phyloP scores from a whole-genome alignment of 2,329 filamentous ascomycete species.

The Trichoderma sp. region DNA sequence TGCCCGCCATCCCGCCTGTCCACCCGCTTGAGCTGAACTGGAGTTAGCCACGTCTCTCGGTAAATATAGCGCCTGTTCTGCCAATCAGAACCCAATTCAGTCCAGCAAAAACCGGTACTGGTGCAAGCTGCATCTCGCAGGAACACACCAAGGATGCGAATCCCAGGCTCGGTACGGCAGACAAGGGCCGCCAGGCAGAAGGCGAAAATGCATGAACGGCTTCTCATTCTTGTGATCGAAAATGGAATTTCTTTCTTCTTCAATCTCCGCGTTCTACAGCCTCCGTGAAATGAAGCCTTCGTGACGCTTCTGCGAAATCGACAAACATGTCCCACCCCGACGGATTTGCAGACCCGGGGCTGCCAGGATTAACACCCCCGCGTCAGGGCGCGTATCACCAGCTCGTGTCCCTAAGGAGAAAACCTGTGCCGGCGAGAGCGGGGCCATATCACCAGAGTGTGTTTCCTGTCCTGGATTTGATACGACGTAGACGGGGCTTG shows the following conservation, averaged over 20 bases:
- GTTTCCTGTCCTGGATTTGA: background rate
- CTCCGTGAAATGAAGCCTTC: background rate
- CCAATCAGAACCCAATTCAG: background rate
- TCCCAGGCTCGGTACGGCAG: background rate
- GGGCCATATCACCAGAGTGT: slow-evolving; percentile 13
- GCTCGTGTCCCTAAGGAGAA: slow-evolving; percentile 5
- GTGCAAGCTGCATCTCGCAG: background rate
- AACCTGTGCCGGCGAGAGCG: background rate
- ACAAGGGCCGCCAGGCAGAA: background rate
- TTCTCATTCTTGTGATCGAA: background rate
- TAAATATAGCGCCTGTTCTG: background rate
- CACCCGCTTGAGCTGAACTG: background rate
- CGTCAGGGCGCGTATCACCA: slow-evolving; percentile 15
- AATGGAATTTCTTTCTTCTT: background rate
- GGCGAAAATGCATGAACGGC: background rate
- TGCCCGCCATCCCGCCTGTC: background rate
- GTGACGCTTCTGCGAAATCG: background rate
- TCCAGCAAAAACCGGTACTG: background rate
- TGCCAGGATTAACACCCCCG: background rate
- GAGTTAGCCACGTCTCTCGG: background rate
- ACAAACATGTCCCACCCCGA: background rate
- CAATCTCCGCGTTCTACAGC: background rate
- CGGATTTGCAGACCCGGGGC: background rate
- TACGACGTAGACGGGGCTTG: background rate
- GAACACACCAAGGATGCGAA: slow-evolving; percentile 6